These are phyloP conservation scores for Zymoseptoria brevis DNA, from an alignment of 2,329 filamentous ascomycete species.

Conservation along the genomic window DNA sequence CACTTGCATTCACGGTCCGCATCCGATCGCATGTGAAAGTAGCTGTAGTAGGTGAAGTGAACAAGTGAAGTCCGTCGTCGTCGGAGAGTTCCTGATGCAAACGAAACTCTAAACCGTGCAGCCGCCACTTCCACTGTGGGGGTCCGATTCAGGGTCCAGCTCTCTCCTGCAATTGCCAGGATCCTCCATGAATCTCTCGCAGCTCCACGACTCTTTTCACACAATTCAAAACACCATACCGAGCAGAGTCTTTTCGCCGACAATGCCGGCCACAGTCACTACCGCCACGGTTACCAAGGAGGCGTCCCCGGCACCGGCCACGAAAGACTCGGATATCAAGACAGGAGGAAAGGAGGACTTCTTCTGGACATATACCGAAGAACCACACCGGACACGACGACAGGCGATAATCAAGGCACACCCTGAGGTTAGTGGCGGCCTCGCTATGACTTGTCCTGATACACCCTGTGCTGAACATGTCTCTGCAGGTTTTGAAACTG, in stretches of 20 bases:
- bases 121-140: background rate
- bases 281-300: constrained; percentile 16
- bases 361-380: constrained; percentile 99
- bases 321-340: constrained; percentile 13
- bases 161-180: background rate
- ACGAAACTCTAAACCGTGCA: background rate
- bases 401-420: constrained; percentile 97
- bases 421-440: constrained; percentile 60
- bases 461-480: background rate
- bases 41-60: background rate
- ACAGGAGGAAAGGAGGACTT: constrained; percentile 51
- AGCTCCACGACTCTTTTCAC: background rate
- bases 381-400: constrained; percentile 84
- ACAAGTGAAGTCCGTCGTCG: background rate
- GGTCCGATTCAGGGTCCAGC: background rate
- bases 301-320: background rate
- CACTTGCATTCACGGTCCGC: background rate
- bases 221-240: background rate
- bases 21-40: background rate
- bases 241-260: background rate
- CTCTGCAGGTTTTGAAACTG: constrained; percentile 76
- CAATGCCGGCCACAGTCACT: constrained; percentile 20
- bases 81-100: background rate
- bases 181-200: background rate
- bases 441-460: background rate